Conservation (phyloP, 768 basidiomycete genomes). For the Boletus reticulatus region DNA sequence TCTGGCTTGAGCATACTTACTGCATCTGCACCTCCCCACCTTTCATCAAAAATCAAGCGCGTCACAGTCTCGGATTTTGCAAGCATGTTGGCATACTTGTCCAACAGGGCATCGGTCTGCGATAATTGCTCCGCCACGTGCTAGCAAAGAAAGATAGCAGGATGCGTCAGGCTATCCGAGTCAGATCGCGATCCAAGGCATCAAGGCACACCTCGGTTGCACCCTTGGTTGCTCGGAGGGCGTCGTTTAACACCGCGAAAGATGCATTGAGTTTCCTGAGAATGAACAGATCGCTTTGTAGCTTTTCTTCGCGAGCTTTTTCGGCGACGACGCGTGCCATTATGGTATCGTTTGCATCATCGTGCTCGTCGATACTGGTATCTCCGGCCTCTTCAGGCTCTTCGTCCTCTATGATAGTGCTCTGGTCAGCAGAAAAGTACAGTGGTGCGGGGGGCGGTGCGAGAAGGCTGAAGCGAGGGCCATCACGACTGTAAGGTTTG, state of each 20-base stretch:
- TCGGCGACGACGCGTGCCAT: conserved; percentile 25
- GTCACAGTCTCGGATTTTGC: conserved; percentile 68
- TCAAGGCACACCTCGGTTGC: conserved; percentile 61
- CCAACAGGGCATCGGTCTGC: conserved; percentile 70
- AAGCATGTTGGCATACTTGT: conserved; percentile 71
- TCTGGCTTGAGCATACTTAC: conserved; percentile 40
- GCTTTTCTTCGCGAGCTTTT: conserved; percentile 62
- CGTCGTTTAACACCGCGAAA: conserved; percentile 67
- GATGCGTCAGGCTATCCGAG: neutral
- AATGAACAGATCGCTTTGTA: conserved; percentile 71
- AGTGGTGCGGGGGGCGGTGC: conserved; percentile 24
- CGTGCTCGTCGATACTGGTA: conserved; percentile 7
- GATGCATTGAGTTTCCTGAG: conserved; percentile 71
- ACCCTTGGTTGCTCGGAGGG: conserved; percentile 58
- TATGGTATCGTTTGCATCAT: conserved; percentile 24
- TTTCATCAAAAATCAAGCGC: conserved; percentile 70
- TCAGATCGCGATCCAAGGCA: neutral
- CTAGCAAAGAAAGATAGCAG: conserved; percentile 31
- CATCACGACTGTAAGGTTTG: conserved; percentile 25
- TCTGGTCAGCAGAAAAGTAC: conserved; percentile 23
- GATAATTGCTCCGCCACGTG: conserved; percentile 63
- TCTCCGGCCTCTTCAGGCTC: conserved; percentile 18
- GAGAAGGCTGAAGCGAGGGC: conserved; percentile 33
- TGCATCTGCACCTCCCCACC: conserved; percentile 71
- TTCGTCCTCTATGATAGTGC: conserved; percentile 23